These are phyloP conservation scores for Brassica nigra DNA, from an alignment of 345 rosid genomes.

Conservation along the genomic window DNA sequence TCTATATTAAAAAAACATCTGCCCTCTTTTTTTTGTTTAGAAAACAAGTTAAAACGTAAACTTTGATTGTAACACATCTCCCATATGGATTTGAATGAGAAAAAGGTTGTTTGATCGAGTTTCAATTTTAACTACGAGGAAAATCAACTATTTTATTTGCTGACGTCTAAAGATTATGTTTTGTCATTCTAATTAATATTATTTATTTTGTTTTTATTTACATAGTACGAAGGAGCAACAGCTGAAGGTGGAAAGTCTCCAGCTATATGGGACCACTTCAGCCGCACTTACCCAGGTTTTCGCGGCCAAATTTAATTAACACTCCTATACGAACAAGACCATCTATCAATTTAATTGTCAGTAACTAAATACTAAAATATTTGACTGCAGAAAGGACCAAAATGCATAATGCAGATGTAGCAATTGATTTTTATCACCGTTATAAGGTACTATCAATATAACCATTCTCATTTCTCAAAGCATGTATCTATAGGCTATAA, in stretches of 20 bases:
- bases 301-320: background rate
- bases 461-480: background rate
- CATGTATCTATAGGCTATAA: background rate
- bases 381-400: conserved; percentile 47
- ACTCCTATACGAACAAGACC: background rate
- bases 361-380: background rate
- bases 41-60: background rate
- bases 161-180: background rate
- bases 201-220: background rate
- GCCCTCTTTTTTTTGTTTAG: background rate
- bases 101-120: background rate
- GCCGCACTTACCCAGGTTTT: conserved; percentile 40
- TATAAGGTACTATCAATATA: conserved; percentile 42
- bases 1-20: background rate
- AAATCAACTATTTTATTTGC: background rate
- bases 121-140: background rate
- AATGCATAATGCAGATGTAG: conserved; percentile 52
- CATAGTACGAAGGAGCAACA: conserved; percentile 48
- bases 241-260: conserved; percentile 40
- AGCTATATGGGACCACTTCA: conserved; percentile 43
- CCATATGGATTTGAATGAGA: background rate
- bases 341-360: background rate
- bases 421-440: conserved; percentile 50
- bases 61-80: background rate
- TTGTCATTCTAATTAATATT: conserved; percentile 7